Base-by-base conservation (phyloP, 2,329 filamentous ascomycete species). In the Monosporascus ibericus region DNA sequence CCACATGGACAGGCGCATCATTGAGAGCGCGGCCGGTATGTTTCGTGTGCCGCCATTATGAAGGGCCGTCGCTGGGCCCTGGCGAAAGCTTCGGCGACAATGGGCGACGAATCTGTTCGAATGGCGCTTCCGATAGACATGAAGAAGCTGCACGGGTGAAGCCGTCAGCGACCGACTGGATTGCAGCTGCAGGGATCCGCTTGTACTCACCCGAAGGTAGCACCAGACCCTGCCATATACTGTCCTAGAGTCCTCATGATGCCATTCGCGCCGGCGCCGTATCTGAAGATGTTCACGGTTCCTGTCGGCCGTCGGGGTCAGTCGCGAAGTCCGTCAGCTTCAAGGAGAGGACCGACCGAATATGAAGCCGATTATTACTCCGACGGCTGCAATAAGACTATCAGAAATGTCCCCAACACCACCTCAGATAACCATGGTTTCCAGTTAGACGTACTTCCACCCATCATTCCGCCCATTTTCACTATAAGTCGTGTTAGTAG, bases 381-480 rank as follows among this genome's bases (percentile, higher is more conserved):
- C 94, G 57, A 99, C 94, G 72, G 91, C 94, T 97, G 64, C 15
- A 55, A 22, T 36, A 49, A 55, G 15, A 34, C 30, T 34, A 11
- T 34, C 37, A 52, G 40, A 52, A 27, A 63, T 49, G 44, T 54
- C 17, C 14, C 9, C 39, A 17, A n/a, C 17, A 50, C 39, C 46
- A n/a, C 18, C 40, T 30, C 15, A 15, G 8, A 25, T 48, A 20
- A 18, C 9, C 22, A 34, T 14, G 6, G 3, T n/a, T 5, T 11
- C 48, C 20, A 11, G 7, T 17, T 36, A 7, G 49, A 82, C 91
- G 65, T 88, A 97, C 92, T 95, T 70, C 91, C 90, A 63, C 94
- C 94, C 91, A 97, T 97, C 86, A 99, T 86, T 58, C 88, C 91
- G 63, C 94, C 94, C 91, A 97, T 96, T 79, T 96, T 96, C 72